Conservation (phyloP, 331 rosid species). For the Prunus yedoensis region DNA sequence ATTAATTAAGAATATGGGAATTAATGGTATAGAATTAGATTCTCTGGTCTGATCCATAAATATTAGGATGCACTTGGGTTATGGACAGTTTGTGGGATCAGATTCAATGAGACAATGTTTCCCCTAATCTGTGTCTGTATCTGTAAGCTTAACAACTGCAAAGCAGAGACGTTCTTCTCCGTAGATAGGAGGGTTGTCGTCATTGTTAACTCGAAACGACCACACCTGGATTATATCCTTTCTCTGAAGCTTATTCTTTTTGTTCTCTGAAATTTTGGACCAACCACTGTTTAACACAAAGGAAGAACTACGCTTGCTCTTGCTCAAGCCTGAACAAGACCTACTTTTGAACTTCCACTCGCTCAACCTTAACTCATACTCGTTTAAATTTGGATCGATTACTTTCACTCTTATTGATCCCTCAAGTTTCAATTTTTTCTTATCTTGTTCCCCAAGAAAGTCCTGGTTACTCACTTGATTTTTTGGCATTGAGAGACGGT, state of each 20-base stretch:
- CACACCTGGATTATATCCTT: slow-evolving; percentile 1
- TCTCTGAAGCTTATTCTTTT: not conserved
- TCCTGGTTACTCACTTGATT: not conserved
- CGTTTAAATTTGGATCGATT: not conserved
- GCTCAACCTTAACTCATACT: not conserved
- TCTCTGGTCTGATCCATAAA: too few species aligned
- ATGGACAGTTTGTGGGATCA: too few species aligned
- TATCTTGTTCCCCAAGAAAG: not conserved
- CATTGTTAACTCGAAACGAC: slow-evolving; percentile 5
- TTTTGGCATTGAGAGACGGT: not conserved
- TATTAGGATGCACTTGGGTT: too few species aligned
- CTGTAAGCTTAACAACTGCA: not conserved
- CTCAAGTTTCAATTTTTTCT: not conserved
- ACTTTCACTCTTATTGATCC: not conserved
- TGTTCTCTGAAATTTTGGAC: not conserved
- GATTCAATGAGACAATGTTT: not conserved
- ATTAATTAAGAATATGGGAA: not conserved
- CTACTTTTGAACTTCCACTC: not conserved
- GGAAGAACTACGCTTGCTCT: not conserved
- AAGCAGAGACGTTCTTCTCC: not conserved
- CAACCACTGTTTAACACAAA: slow-evolving; percentile 3
- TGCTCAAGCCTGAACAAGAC: too few species aligned
- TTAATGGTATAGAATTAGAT: too few species aligned
- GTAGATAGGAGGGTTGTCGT: not conserved
- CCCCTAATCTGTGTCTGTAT: not conserved